Evolutionary conservation across 768 basidiomycete genomes (phyloP), one percentile per base, ranked within the genome.

Genomic region (Austroboletus eburneus): DNA sequence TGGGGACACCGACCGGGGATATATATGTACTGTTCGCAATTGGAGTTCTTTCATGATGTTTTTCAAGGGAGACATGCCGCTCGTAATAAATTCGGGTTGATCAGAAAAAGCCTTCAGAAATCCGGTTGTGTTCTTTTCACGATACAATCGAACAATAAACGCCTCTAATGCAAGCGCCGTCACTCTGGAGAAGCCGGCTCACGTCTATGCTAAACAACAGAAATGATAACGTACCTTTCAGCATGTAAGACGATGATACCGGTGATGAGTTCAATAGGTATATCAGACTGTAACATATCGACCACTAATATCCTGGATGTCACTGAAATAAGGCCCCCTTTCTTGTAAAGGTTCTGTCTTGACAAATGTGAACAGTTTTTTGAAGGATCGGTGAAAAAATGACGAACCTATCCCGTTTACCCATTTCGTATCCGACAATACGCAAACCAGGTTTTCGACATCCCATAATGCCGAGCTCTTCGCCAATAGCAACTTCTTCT

Each of bases 51-150:
- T 91, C 79, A 99, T 83, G 51, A 95, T 87, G 43, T 85, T 92
- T 57, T 84, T 87, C 18, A 99, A 72, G 1, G 96, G 96, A 2
- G 90, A 91, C 64, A 98, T 68, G 1, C 94, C 95, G 51, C 82
- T 90, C 0, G 87, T 93, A 50, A 99, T 96, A 51, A 87, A 81
- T 64, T 98, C 96, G 4, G 95, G 93, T 57, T 97, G 88, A 65
- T 98, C 96, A 2, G 92, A 91, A 61, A 99, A 96, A 0, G 92
- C 96, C 66, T 99, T 98, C 54, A 97, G 72, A 65, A 98, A 99
- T 1, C 95, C 95, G 2, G 73, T 74, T 62, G 77, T 80, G 70
- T 97, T 99, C 69, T 85, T 82, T 66, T 96, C 85, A 34, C 95
- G 80, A 62, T 86, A 97, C 3, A 96, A 71, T 3, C 94, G 81